Percentiles rank a stretch among this genome's conserved stretches.
Evolutionary conservation across 1,284 basidiomycete genomes (phyloP).

Genomic region (Sanguinoderma infundibulare): DNA sequence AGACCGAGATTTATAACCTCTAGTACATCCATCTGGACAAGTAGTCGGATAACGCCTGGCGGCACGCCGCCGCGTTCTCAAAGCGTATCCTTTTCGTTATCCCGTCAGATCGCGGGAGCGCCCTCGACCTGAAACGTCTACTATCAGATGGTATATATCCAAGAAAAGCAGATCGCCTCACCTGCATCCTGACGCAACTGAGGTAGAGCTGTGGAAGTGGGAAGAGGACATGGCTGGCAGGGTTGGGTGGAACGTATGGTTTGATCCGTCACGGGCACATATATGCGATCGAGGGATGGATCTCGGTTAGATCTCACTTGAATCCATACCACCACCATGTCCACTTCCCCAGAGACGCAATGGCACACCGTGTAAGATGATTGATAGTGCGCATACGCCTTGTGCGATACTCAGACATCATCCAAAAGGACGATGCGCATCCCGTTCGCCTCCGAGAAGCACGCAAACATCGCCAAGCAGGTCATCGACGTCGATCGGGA

Average conservation of each 20-base stretch:
- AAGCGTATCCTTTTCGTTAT: no score
- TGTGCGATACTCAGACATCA: slow-evolving; percentile 1
- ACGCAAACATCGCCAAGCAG: slow-evolving; percentile 80
- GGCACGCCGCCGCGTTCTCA: no score
- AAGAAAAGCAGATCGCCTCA: no score
- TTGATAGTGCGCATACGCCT: background rate
- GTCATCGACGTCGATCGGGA: slow-evolving; percentile 87
- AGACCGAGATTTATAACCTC: background rate
- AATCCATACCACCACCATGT: slow-evolving; percentile 31
- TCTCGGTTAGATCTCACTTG: slow-evolving; percentile 5
- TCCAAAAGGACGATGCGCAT: slow-evolving; percentile 67
- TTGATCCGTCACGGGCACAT: background rate
- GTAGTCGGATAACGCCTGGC: no score
- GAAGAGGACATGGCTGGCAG: background rate
- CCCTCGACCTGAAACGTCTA: no score
- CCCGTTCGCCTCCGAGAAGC: slow-evolving; percentile 73
- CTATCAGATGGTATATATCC: no score
- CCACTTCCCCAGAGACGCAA: slow-evolving; percentile 21
- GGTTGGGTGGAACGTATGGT: background rate
- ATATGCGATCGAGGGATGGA: slow-evolving; percentile 2
- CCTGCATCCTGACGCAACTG: no score
- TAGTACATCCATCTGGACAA: no score
- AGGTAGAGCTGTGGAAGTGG: no score
- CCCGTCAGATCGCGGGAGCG: no score
- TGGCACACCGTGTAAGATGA: slow-evolving; percentile 38